A percentile compares a stretch with the other conserved stretches of the same genome.
Conservation (phyloP, 352 stramenopile species). For the Phytophthora crassamura region DNA sequence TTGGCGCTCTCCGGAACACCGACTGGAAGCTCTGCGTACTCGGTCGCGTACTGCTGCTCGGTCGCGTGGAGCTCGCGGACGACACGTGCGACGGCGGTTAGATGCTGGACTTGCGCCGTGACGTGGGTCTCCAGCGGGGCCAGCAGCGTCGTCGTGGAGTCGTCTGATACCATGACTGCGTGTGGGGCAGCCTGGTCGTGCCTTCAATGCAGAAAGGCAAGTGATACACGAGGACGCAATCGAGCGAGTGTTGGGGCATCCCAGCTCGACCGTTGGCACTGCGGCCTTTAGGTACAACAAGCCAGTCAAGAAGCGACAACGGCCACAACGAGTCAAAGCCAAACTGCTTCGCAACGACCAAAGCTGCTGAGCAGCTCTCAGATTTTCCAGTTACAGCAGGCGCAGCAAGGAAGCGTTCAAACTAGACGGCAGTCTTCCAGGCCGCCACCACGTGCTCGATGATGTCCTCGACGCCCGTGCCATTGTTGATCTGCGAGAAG, state of each 20-base stretch:
- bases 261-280: slow-evolving; percentile 18
- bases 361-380: slow-evolving; percentile 1
- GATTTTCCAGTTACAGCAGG: slow-evolving; percentile 5
- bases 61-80: slow-evolving; percentile 40
- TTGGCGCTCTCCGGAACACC: slow-evolving; percentile 11
- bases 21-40: slow-evolving; percentile 39
- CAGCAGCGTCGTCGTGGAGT: slow-evolving; percentile 10
- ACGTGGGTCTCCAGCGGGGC: slow-evolving; percentile 43
- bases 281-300: slow-evolving; percentile 16
- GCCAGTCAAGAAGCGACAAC: slow-evolving; percentile 9
- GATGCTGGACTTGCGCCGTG: slow-evolving; percentile 35
- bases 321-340: not conserved
- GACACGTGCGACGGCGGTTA: slow-evolving; percentile 34
- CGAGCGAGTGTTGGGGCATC: slow-evolving; percentile 7
- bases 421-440: slow-evolving; percentile 42
- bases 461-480: slow-evolving; percentile 91
- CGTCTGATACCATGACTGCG: slow-evolving; percentile 18
- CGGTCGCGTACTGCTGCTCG: slow-evolving; percentile 47
- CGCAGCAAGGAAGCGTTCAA: not conserved
- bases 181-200: slow-evolving; percentile 5
- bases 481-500: slow-evolving; percentile 96
- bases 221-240: slow-evolving; percentile 12
- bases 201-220: slow-evolving; percentile 26
- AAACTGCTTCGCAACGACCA: slow-evolving; percentile 1
- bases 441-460: slow-evolving; percentile 72